Evolutionary conservation across 2,329 filamentous ascomycete genomes (phyloP), one percentile per base, ranked within the genome.

Genomic region (Penicillium paneum): DNA sequence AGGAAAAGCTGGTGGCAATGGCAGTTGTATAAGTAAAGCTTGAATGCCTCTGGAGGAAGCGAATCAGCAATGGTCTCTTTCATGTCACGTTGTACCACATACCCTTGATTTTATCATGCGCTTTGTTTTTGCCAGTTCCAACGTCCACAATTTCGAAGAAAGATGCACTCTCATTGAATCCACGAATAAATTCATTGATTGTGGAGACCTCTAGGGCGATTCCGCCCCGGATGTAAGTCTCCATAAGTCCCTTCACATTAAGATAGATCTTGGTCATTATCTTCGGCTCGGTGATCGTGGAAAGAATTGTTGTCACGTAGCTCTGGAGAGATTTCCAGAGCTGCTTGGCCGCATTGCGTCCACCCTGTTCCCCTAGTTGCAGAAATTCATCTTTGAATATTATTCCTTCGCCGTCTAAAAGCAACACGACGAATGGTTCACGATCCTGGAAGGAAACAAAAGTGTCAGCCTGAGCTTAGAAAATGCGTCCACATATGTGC

Each of bases 1-100:
- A 86, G 74, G 45, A 85, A 73, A 49, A 86, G 78, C 52, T 84
- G 82, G 49, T 81, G 82, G 64, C 83, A 86, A 61, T 84, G 82
- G 58, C 78, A 80, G 61, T 85, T 80, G 67, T 80, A 75, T 47
- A 83, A 71, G 67, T 80, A 77, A 44, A 82, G 67, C 61, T 81
- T 80, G 68, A 86, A 80, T 26, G 73, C 73, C 59, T 82, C 82
- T 83, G 58, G 24, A 49, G 17, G 49, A 21, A 51, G 42, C 52
- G 45, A 42, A 59, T 72, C 60, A 74, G 68, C 60, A 50, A 43
- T 15, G 34, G 49, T 34, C 32, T 39, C 36, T 28, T 26, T 8
- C 11, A 38, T 47, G 44, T 40, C 26, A 52, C 17, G 29, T 17
- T 46, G 46, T 47, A 47, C n/a, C 32, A 66, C 71, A 49, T 69